phyloP scores from a whole-genome alignment of 768 basidiomycete genomes.

The Leccinum rimulosum region DNA sequence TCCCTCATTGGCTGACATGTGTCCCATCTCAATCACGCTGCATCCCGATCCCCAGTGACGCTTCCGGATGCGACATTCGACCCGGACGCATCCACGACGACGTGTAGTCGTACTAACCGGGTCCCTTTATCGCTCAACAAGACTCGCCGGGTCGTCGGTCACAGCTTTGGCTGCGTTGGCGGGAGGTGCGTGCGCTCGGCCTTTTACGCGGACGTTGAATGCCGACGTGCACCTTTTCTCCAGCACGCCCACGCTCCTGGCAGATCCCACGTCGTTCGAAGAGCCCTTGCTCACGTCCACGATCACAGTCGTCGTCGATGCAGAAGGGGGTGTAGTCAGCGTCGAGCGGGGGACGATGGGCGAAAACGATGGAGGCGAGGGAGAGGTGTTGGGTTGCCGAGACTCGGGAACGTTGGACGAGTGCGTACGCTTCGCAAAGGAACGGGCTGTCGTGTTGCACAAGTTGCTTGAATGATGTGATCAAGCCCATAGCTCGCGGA shows the following conservation, averaged over 20 bases:
- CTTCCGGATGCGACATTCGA: slow-evolving; percentile 72
- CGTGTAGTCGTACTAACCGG: slow-evolving; percentile 52
- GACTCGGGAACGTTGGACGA: slow-evolving; percentile 13
- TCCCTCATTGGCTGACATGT: neutral
- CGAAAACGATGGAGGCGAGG: slow-evolving; percentile 18
- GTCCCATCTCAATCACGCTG: neutral
- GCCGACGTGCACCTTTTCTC: neutral
- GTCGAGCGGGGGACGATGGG: slow-evolving; percentile 25
- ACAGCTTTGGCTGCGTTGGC: slow-evolving; percentile 25
- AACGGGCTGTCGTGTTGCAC: slow-evolving; percentile 23
- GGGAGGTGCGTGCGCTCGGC: slow-evolving; percentile 15
- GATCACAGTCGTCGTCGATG: slow-evolving; percentile 60
- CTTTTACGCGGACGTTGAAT: neutral
- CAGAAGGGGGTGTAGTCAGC: slow-evolving; percentile 20
- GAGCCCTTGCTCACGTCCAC: slow-evolving; percentile 78
- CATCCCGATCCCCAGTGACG: slow-evolving; percentile 41
- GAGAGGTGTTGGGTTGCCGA: neutral
- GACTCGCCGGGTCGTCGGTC: slow-evolving; percentile 16
- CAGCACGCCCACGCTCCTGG: slow-evolving; percentile 51
- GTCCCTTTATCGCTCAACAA: slow-evolving; percentile 45
- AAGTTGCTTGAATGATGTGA: slow-evolving; percentile 19
- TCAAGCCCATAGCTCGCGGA: neutral
- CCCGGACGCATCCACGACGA: slow-evolving; percentile 60
- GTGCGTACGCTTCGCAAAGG: slow-evolving; percentile 20
- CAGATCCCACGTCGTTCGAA: slow-evolving; percentile 90